Evolutionary conservation across 495 filamentous ascomycete species (phyloP).

Genomic region (Peziza echinospora): DNA sequence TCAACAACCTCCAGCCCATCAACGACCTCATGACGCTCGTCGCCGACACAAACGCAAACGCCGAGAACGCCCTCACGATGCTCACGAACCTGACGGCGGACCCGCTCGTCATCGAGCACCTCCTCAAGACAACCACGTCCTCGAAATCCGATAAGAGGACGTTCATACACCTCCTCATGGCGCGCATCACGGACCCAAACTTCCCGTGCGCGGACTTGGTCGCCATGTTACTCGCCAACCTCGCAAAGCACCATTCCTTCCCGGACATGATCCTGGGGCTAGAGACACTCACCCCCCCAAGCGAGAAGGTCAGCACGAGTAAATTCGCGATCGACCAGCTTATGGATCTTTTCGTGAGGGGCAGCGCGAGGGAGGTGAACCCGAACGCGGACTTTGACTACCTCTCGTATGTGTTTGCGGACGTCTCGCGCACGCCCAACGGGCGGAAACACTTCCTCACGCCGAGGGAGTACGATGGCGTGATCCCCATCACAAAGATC

Average conservation of each 20-base stretch:
- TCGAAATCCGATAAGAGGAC: conserved; percentile 43
- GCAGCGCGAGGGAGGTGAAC: conserved; percentile 60
- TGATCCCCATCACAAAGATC: conserved; percentile 71
- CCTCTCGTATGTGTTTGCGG: conserved; percentile 79
- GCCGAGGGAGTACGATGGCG: conserved; percentile 48
- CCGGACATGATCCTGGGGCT: conserved; percentile 34
- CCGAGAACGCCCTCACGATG: conserved; percentile 79
- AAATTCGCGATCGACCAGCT: conserved; percentile 65
- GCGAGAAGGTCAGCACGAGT: conserved; percentile 40
- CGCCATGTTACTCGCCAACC: conserved; percentile 81
- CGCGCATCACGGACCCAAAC: conserved; percentile 23
- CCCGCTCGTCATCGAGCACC: conserved; percentile 41
- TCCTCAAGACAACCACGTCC: conserved; percentile 60
- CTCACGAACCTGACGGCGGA: conserved; percentile 79
- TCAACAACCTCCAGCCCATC: conserved; percentile 50
- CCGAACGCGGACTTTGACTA: conserved; percentile 78
- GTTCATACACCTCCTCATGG: conserved; percentile 22
- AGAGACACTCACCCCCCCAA: conserved; percentile 36
- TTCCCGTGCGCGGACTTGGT: conserved; percentile 61
- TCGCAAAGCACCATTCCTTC: conserved; percentile 48
- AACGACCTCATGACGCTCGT: conserved; percentile 79
- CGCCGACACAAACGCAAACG: conserved; percentile 61
- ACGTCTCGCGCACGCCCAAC: conserved; percentile 40
- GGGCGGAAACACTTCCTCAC: conserved; percentile 56
- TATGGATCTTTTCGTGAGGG: conserved; percentile 87